Conservation (phyloP, 2,329 filamentous ascomycete genomes). For the Uncinocarpus reesii region DNA sequence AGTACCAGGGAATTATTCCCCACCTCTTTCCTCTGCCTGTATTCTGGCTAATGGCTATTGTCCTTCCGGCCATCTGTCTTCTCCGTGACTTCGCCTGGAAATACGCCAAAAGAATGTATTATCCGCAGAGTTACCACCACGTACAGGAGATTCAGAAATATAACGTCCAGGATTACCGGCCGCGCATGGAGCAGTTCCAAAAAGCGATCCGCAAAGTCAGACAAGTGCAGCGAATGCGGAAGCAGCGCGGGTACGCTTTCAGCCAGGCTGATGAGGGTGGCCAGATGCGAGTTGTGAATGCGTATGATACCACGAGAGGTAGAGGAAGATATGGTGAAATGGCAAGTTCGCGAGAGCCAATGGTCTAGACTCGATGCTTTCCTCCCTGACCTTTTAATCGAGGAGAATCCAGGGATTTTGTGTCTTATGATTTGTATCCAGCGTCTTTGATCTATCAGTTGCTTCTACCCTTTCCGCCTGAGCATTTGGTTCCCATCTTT, state of each 20-base stretch:
- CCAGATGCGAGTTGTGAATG: slow-evolving; percentile 87
- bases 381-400: neutral
- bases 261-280: slow-evolving; percentile 87
- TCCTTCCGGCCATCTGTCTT: slow-evolving; percentile 70
- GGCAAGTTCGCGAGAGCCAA: slow-evolving; percentile 50
- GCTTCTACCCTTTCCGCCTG: neutral
- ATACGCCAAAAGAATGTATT: slow-evolving; percentile 95
- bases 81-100: slow-evolving; percentile 91
- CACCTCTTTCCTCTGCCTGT: slow-evolving; percentile 67
- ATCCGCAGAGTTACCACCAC: slow-evolving; percentile 89
- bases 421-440: slow-evolving; percentile 4
- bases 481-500: neutral
- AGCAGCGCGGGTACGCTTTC: slow-evolving; percentile 96
- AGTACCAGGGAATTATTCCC: slow-evolving; percentile 77
- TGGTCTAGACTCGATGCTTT: slow-evolving; percentile 19
- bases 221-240: slow-evolving; percentile 97
- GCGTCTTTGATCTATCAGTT: neutral
- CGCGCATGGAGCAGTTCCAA: slow-evolving; percentile 99
- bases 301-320: slow-evolving; percentile 91
- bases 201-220: slow-evolving; percentile 97
- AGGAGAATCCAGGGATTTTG: neutral
- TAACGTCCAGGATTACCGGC: slow-evolving; percentile 97
- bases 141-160: slow-evolving; percentile 99
- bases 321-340: slow-evolving; percentile 94
- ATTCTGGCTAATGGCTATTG: slow-evolving; percentile 85